Conservation (phyloP, 164 flowering plant genomes). For the Hamamelis virginiana region DNA sequence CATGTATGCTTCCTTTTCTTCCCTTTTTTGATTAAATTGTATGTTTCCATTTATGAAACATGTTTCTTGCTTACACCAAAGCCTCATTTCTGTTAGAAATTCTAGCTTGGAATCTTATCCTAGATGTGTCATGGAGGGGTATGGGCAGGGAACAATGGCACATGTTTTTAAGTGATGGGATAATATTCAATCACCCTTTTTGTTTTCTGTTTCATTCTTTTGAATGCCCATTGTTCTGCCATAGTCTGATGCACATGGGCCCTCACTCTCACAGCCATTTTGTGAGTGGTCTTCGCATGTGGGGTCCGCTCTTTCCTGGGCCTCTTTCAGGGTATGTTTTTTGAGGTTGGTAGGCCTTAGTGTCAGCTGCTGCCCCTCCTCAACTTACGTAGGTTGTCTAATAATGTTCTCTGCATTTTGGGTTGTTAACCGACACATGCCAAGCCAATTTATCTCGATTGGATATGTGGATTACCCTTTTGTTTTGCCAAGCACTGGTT, state of each 20-base stretch:
- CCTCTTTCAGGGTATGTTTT: not conserved
- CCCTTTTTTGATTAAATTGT: too few species aligned
- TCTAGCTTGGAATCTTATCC: constrained; percentile 40
- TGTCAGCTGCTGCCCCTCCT: not conserved
- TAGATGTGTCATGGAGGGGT: constrained; percentile 31
- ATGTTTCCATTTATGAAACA: constrained; percentile 41
- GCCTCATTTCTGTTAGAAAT: constrained; percentile 16
- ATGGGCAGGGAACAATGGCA: constrained; percentile 48
- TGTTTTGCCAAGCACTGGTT: too few species aligned
- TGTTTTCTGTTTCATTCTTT: constrained; percentile 17
- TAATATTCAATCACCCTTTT: constrained; percentile 15
- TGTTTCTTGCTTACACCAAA: constrained; percentile 28
- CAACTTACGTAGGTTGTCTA: not conserved
- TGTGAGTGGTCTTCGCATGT: not conserved
- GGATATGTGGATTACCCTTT: not conserved
- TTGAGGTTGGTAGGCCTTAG: not conserved
- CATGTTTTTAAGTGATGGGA: constrained; percentile 27
- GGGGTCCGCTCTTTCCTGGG: constrained; percentile 7
- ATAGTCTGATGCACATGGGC: constrained; percentile 19
- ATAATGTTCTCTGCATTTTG: not conserved
- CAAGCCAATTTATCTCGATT: not conserved
- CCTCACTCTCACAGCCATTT: not conserved
- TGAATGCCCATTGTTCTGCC: constrained; percentile 12
- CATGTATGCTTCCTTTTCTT: too few species aligned
- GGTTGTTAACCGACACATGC: not conserved